phyloP scores from a whole-genome alignment of 1,284 basidiomycete genomes.

The Malassezia sp. region DNA sequence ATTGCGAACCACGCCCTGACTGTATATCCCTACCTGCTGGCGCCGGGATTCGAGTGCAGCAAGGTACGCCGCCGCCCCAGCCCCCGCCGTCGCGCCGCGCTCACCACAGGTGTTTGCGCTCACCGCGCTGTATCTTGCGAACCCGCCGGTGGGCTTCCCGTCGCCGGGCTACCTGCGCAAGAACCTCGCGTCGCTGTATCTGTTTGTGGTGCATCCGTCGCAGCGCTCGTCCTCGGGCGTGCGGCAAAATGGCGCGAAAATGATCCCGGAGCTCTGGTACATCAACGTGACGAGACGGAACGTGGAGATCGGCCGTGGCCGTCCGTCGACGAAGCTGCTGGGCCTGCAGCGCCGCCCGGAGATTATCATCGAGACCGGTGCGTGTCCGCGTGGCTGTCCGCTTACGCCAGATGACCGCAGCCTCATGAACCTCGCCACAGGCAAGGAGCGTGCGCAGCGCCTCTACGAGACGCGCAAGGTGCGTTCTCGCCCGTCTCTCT shows the following conservation, averaged over 20 bases:
- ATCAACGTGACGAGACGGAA: conserved; percentile 3
- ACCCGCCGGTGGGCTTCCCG: conserved; percentile 27
- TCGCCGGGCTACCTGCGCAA: conserved; percentile 28
- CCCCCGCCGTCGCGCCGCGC: not conserved
- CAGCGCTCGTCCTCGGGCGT: not conserved
- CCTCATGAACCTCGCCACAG: conserved; percentile 36
- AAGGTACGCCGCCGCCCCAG: conserved; percentile 17
- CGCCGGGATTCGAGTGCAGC: conserved; percentile 35
- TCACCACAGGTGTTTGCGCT: conserved; percentile 38
- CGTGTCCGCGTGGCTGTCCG: conserved; percentile 3
- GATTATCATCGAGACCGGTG: conserved; percentile 35
- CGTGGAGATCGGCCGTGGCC: conserved; percentile 26
- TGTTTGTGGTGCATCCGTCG: conserved; percentile 35
- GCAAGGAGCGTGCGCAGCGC: conserved; percentile 28
- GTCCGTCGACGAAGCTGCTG: conserved; percentile 30
- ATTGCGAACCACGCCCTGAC: conserved; percentile 24
- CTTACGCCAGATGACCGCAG: conserved; percentile 24
- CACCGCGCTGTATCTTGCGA: conserved; percentile 24
- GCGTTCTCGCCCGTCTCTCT: conserved; percentile 13
- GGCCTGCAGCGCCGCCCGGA: conserved; percentile 35
- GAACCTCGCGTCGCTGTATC: conserved; percentile 32
- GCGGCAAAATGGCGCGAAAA: conserved; percentile 15
- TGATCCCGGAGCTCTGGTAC: conserved; percentile 7
- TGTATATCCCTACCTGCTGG: conserved; percentile 24
- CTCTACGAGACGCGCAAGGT: conserved; percentile 33